Conservation (phyloP, 2,329 filamentous ascomycete genomes). For the Gremmenia infestans region DNA sequence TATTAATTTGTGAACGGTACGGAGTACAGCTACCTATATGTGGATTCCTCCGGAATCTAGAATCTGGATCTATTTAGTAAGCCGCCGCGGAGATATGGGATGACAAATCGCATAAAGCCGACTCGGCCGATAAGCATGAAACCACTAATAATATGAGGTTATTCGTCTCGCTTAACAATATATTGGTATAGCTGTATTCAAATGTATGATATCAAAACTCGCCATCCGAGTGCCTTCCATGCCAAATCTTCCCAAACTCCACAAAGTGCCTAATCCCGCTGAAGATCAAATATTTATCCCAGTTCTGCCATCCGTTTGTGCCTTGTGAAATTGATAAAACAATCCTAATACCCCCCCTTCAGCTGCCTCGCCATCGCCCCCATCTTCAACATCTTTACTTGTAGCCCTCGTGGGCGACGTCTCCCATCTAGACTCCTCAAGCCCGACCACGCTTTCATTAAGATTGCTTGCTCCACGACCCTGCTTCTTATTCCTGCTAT, state of each 20-base stretch:
- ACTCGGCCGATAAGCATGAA: too few relatives aligned
- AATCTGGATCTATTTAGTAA: too few relatives aligned
- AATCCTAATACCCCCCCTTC: slow-evolving; percentile 58
- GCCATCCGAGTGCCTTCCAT: background rate
- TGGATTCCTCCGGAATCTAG: too few relatives aligned
- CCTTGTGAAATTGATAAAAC: slow-evolving; percentile 63
- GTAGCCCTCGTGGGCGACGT: slow-evolving; percentile 32
- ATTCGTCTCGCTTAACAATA: background rate
- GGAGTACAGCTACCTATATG: too few relatives aligned
- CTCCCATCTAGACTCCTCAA: slow-evolving; percentile 42
- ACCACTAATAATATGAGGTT: background rate
- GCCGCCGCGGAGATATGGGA: too few relatives aligned
- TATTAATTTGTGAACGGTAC: too few relatives aligned
- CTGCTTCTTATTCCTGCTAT: slow-evolving; percentile 6
- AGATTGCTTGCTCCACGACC: slow-evolving; percentile 27
- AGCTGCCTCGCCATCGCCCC: slow-evolving; percentile 41
- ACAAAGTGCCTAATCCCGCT: background rate
- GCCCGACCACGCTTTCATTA: slow-evolving; percentile 25
- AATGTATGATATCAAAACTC: background rate
- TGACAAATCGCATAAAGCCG: too few relatives aligned
- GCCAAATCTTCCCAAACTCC: slow-evolving; percentile 2
- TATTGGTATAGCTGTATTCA: background rate
- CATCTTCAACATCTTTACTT: slow-evolving; percentile 35
- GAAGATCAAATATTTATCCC: slow-evolving; percentile 32
- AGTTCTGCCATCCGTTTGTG: slow-evolving; percentile 46